phyloP scores from a whole-genome alignment of 768 basidiomycete genomes.

The Lactarius tabidus region DNA sequence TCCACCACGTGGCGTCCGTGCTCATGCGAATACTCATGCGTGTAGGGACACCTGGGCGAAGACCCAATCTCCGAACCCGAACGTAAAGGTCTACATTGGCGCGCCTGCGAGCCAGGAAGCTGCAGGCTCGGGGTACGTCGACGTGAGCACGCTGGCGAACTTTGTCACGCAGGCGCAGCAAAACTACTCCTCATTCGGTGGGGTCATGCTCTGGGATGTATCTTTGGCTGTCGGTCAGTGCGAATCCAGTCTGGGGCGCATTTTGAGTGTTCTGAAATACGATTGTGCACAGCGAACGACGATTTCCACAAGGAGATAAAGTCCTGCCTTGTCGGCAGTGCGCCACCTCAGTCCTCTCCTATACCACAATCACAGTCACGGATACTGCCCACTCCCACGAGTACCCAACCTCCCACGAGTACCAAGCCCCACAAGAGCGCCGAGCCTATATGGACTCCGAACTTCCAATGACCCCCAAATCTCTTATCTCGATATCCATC shows the following conservation, averaged over 20 bases:
- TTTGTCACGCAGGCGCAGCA: conserved; percentile 36
- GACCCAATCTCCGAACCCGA: conserved; percentile 38
- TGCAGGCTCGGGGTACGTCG: conserved; percentile 42
- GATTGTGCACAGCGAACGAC: conserved; percentile 42
- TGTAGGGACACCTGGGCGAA: conserved; percentile 48
- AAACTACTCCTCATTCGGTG: conserved; percentile 45
- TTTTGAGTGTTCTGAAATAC: background rate
- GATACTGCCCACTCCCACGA: background rate
- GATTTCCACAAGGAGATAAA: conserved; percentile 61
- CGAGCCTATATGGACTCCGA: too few species aligned
- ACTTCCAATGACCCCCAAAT: too few species aligned
- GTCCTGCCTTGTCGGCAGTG: conserved; percentile 28
- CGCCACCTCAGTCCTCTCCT: background rate
- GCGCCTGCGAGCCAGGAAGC: conserved; percentile 42
- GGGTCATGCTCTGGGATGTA: conserved; percentile 46
- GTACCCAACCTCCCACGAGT: background rate
- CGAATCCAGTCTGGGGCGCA: background rate
- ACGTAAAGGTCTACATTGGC: conserved; percentile 48
- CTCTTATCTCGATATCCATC: background rate
- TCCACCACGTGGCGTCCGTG: background rate
- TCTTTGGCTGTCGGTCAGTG: conserved; percentile 44
- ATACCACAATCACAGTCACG: background rate
- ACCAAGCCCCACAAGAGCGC: background rate
- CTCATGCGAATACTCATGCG: background rate
- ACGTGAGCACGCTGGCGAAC: conserved; percentile 32